These are phyloP conservation scores for Backusella psychrophila DNA, from an alignment of 192 early-diverging fungal species.

Conservation along the genomic window DNA sequence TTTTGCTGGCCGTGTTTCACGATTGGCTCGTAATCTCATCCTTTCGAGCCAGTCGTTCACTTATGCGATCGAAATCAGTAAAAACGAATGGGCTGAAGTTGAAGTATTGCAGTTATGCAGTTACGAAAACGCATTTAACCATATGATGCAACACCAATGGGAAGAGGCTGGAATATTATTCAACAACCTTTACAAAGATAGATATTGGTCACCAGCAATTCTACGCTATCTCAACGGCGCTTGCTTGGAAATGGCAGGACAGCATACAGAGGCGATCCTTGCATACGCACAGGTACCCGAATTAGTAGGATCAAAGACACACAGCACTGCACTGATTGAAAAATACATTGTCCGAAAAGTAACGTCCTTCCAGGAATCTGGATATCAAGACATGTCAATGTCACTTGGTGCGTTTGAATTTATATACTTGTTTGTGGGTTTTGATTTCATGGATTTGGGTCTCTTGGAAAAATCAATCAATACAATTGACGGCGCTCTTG, in stretches of 20 bases:
- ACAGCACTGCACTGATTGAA: constrained; percentile 42
- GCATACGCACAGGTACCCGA: constrained; percentile 52
- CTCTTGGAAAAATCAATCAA: constrained; percentile 18
- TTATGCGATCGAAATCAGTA: constrained; percentile 40
- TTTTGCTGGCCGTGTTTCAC: constrained; percentile 44
- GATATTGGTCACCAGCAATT: constrained; percentile 50
- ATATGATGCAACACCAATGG: constrained; percentile 45
- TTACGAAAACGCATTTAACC: constrained; percentile 48
- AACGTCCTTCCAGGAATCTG: constrained; percentile 37
- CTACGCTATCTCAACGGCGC: constrained; percentile 44
- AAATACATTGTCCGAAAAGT: constrained; percentile 47
- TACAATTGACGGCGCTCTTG: constrained; percentile 29
- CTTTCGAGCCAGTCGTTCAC: constrained; percentile 44
- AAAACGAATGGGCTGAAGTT: constrained; percentile 40
- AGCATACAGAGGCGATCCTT: constrained; percentile 65
- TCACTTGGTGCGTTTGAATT: constrained; percentile 45
- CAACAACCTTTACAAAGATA: constrained; percentile 39
- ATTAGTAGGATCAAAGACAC: constrained; percentile 38
- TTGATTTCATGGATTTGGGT: constrained; percentile 38
- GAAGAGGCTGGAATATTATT: constrained; percentile 37
- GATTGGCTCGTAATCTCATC: constrained; percentile 35
- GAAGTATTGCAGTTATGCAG: constrained; percentile 40
- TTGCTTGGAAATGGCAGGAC: constrained; percentile 53
- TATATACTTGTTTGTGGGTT: constrained; percentile 44
- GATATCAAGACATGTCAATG: constrained; percentile 45